Percentiles rank a stretch among this genome's conserved stretches.
phyloP scores from a whole-genome alignment of 106 monocot species.

The Dendrobium huoshanense region DNA sequence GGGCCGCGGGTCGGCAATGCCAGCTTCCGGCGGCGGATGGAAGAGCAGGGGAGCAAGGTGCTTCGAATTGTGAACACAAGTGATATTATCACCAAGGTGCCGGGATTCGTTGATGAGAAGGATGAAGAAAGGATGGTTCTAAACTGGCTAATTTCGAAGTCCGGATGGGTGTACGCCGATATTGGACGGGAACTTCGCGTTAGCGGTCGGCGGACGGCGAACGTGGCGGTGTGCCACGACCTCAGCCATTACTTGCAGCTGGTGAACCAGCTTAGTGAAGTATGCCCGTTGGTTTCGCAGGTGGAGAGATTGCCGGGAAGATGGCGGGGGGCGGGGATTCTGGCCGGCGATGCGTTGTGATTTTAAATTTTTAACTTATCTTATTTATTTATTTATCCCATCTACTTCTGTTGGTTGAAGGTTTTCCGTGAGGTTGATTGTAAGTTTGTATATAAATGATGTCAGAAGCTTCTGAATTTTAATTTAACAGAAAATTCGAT shows the following conservation, averaged over 20 bases:
- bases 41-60: slow-evolving; percentile 47
- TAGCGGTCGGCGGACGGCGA: slow-evolving; percentile 13
- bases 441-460: no score
- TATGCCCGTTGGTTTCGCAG: slow-evolving; percentile 1
- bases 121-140: background rate
- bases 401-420: no score
- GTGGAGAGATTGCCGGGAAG: background rate
- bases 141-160: slow-evolving; percentile 26
- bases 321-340: slow-evolving; percentile 10
- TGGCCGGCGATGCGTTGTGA: slow-evolving; percentile 3
- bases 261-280: slow-evolving; percentile 26
- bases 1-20: slow-evolving; percentile 62
- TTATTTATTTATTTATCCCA: no score
- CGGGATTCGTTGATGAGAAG: slow-evolving; percentile 33
- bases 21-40: slow-evolving; percentile 39
- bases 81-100: slow-evolving; percentile 65
- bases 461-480: no score
- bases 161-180: slow-evolving; percentile 61
- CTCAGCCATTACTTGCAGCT: slow-evolving; percentile 48
- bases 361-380: background rate
- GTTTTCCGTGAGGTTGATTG: no score
- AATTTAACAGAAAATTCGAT: no score
- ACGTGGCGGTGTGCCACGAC: slow-evolving; percentile 51
- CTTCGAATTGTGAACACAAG: slow-evolving; percentile 54
- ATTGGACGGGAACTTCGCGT: slow-evolving; percentile 53